Conservation (phyloP, 305 asterid genomes). For the Fraxinus angustifolia region DNA sequence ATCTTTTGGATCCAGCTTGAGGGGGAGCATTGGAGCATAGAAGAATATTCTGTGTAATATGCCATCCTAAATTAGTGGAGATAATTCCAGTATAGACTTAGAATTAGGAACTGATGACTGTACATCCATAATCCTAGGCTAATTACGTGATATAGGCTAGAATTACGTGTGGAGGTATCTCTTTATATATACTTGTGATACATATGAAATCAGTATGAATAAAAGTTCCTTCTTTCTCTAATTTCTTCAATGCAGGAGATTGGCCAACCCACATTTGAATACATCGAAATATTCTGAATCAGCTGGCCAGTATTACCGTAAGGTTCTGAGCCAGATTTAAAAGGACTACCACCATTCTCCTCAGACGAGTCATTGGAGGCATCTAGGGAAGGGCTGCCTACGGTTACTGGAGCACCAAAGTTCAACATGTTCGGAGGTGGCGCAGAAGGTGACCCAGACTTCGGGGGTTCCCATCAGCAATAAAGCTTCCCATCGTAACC, state of each 20-base stretch:
- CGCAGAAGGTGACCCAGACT: slow-evolving; percentile 31
- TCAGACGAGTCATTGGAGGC: slow-evolving; percentile 66
- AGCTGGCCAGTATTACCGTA: slow-evolving; percentile 42
- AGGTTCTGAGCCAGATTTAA: slow-evolving; percentile 37
- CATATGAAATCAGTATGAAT: no score
- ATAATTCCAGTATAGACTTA: no score
- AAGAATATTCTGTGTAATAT: no score
- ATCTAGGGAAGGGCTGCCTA: slow-evolving; percentile 53
- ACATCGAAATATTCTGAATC: slow-evolving; percentile 53
- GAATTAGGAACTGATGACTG: no score
- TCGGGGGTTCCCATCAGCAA: slow-evolving; percentile 69
- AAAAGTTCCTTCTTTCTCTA: no score
- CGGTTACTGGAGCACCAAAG: slow-evolving; percentile 45
- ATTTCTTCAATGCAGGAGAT: slow-evolving; percentile 33
- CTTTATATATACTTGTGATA: no score
- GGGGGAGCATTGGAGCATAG: no score
- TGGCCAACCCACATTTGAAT: slow-evolving; percentile 65
- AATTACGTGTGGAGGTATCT: no score
- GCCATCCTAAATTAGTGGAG: no score
- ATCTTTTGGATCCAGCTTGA: no score
- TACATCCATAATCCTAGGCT: no score
- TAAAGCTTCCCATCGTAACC: slow-evolving; percentile 85
- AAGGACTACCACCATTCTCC: slow-evolving; percentile 48
- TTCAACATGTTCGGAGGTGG: slow-evolving; percentile 47
- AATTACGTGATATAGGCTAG: no score